These are phyloP conservation scores for Kwoniella dendrophila DNA, from an alignment of 768 basidiomycete genomes.

Conservation along the genomic window DNA sequence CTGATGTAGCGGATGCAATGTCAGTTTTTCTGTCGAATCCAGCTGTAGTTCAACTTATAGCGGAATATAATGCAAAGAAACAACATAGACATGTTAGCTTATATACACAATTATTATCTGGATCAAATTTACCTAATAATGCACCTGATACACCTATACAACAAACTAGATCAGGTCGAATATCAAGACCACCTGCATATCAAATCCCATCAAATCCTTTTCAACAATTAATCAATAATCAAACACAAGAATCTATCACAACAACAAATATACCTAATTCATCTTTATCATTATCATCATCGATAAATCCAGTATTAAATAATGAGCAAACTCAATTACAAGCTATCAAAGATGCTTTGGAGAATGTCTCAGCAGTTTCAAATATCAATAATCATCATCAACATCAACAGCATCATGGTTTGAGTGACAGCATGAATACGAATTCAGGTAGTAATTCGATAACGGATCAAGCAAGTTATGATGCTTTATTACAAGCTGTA, in stretches of 20 bases:
- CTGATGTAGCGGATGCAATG: constrained; percentile 19
- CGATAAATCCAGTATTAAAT: not conserved
- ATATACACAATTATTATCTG: constrained; percentile 18
- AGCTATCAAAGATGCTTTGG: constrained; percentile 24
- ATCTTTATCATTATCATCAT: not conserved
- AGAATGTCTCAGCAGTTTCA: constrained; percentile 19
- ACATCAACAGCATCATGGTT: not conserved
- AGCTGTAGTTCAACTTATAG: constrained; percentile 20
- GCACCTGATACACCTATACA: constrained; percentile 24
- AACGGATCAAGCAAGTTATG: constrained; percentile 11
- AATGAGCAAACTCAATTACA: constrained; percentile 12
- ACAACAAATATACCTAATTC: too few relatives aligned
- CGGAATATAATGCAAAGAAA: constrained; percentile 18
- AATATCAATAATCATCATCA: not conserved
- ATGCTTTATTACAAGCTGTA: constrained; percentile 20
- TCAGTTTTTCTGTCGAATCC: constrained; percentile 17
- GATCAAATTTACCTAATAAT: constrained; percentile 2
- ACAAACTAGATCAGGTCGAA: constrained; percentile 32
- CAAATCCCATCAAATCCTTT: constrained; percentile 8
- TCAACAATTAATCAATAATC: constrained; percentile 5
- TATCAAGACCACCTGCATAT: constrained; percentile 28
- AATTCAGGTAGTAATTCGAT: not conserved
- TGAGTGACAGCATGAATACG: not conserved
- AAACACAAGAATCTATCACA: too few relatives aligned
- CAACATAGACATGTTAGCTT: constrained; percentile 19